These are phyloP conservation scores for Fusarium miscanthi DNA, from an alignment of 2,329 filamentous ascomycete species.

Conservation along the genomic window DNA sequence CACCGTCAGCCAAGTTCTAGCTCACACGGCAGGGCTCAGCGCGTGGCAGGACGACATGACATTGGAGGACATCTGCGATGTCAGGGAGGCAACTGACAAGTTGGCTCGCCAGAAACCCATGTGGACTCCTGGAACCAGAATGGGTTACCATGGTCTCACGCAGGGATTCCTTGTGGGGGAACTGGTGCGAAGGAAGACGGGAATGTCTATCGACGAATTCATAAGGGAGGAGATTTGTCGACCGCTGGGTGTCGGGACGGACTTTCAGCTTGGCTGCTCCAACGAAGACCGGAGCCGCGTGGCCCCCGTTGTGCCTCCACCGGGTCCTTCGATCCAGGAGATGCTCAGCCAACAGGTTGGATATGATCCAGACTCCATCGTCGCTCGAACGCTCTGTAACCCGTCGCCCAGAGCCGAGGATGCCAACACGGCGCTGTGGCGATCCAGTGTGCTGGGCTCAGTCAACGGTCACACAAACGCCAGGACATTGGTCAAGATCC, in stretches of 20 bases:
- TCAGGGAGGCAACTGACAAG: not conserved
- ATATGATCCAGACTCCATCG: not conserved
- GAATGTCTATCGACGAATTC: not conserved
- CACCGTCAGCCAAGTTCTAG: not conserved
- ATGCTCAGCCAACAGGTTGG: not conserved
- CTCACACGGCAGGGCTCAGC: not conserved
- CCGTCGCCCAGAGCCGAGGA: not conserved
- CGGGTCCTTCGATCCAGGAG: not conserved
- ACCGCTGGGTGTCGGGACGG: not conserved
- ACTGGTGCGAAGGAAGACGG: not conserved
- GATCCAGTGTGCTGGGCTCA: not conserved
- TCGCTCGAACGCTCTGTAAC: not conserved
- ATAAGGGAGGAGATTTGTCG: not conserved
- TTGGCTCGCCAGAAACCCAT: not conserved
- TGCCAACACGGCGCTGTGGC: not conserved
- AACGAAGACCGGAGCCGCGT: not conserved
- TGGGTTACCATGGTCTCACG: not conserved
- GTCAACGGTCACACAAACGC: not conserved
- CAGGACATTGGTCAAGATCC: not conserved
- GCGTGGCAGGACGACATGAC: not conserved
- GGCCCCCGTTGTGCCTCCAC: not conserved
- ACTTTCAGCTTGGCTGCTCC: not conserved
- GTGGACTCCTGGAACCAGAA: not conserved
- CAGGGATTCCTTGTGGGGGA: not conserved
- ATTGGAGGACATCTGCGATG: not conserved